Evolutionary conservation across 352 stramenopile genomes (phyloP).

Genomic region (Phytopythium helicoides): DNA sequence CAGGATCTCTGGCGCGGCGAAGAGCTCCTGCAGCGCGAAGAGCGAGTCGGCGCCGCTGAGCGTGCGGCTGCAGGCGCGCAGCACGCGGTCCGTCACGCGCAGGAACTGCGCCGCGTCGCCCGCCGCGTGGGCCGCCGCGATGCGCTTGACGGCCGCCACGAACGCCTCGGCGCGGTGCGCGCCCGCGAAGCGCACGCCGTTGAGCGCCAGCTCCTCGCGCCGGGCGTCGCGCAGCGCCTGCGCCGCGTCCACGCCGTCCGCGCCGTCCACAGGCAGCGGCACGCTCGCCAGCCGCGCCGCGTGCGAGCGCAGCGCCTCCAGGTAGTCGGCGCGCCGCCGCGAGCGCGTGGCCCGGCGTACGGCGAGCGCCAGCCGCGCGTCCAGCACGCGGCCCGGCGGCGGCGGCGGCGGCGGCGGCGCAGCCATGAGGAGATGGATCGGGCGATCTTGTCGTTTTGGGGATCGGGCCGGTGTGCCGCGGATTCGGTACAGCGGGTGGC

Average conservation of each 20-base stretch:
- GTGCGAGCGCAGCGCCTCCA: conserved; percentile 35
- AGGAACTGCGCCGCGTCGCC: conserved; percentile 35
- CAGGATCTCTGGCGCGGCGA: conserved; percentile 50
- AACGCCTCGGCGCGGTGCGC: conserved; percentile 72
- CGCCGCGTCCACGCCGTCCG: conserved; percentile 63
- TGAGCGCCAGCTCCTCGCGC: conserved; percentile 73
- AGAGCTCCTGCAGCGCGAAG: conserved; percentile 72
- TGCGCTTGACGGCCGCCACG: conserved; percentile 71
- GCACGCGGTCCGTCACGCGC: conserved; percentile 55
- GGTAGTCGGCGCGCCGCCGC: conserved; percentile 50
- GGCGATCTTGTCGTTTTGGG: too few species aligned
- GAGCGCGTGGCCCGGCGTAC: conserved; percentile 40
- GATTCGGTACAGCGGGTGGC: too few species aligned
- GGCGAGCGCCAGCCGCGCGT: conserved; percentile 30
- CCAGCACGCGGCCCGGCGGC: conserved; percentile 24
- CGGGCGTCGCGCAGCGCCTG: conserved; percentile 67
- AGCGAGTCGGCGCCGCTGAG: conserved; percentile 76
- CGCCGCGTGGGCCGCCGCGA: conserved; percentile 43
- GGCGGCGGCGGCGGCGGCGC: background rate
- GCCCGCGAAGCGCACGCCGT: conserved; percentile 71
- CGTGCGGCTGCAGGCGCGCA: conserved; percentile 70
- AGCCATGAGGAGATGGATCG: too few species aligned
- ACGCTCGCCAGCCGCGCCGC: conserved; percentile 33
- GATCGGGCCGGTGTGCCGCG: too few species aligned
- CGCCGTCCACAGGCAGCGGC: conserved; percentile 51